Evolutionary conservation across 2,329 filamentous ascomycete species (phyloP), one percentile per base, ranked within the genome.

Genomic region (Hirsutella minnesotensis): DNA sequence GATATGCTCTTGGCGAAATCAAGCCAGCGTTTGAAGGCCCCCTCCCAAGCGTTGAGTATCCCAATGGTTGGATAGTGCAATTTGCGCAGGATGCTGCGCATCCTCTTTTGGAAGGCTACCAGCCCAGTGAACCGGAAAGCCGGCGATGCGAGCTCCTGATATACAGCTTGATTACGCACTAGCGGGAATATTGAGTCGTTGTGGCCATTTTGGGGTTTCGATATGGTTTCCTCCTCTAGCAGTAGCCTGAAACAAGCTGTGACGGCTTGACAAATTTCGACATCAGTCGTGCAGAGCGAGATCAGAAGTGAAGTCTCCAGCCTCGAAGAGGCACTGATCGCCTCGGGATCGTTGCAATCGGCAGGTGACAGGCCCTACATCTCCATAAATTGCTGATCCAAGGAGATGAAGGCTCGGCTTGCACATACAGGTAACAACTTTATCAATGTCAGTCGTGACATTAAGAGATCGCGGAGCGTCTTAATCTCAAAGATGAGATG

Each of bases 21-120:
- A 18, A 79, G 66, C 80, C 80, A 84, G 44, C 70, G 70, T 24
- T 80, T 72, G 50, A 83, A 83, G 1, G 77, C 76, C 16, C 67
- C 66, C 51, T 81, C 77, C 80, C 80, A 84, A 3, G 80, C 79
- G 44, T 73, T 70, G 22, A 84, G 60, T 41, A 84, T 81, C n/a
- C 78, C 79, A n/a, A 67, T 64, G 10, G 76, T 80, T 18, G 80
- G 80, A 48, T 72, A 73, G 39, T 75, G 69, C 63, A 83, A 74
- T 39, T 71, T 71, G 20, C 77, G 66, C 19, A 83, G 56, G 27
- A 83, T 66, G 12, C 69, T 68, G 37, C 79, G 70, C 27, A 79
- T 68, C 34, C 79, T 69, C 53, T 82, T 83, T 50, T 84, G 80
- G 52, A 84, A 84, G 2, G 79, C 80, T 10, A 83, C 80, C 8